Evolutionary conservation across 495 filamentous ascomycete genomes (phyloP).

Genomic region (Neurospora pannonica): DNA sequence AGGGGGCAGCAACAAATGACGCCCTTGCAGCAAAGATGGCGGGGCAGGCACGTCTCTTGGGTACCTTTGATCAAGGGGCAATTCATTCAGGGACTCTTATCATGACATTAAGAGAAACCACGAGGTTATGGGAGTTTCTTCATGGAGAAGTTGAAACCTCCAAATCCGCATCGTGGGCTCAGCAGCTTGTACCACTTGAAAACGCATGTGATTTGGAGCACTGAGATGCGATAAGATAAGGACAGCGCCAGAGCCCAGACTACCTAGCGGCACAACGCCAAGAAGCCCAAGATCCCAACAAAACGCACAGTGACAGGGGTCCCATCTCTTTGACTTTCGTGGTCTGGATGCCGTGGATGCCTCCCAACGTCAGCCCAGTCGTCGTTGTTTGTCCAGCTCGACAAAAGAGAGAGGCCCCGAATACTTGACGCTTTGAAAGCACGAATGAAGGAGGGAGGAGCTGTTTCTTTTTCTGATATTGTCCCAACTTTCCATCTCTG

Average conservation of each 20-base stretch:
- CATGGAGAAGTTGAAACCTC: neutral
- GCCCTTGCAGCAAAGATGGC: neutral
- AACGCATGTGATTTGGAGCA: neutral
- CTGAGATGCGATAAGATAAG: neutral
- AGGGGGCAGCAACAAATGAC: neutral
- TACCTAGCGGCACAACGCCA: neutral
- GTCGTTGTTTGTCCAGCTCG: neutral
- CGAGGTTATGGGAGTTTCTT: neutral
- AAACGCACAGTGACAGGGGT: constrained; percentile 1
- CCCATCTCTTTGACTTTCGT: neutral
- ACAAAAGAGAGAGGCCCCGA: constrained; percentile 1
- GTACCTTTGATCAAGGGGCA: neutral
- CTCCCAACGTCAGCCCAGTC: neutral
- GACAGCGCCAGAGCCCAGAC: neutral
- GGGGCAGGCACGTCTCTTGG: neutral
- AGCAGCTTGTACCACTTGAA: neutral
- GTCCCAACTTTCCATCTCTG: neutral
- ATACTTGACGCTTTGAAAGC: neutral
- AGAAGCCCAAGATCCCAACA: constrained; percentile 6
- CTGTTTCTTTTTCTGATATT: neutral
- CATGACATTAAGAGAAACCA: neutral
- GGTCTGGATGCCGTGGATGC: neutral
- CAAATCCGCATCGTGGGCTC: neutral
- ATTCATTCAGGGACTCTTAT: neutral
- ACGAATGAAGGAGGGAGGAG: constrained; percentile 7